These are phyloP conservation scores for Malassezia pachydermatis DNA, from an alignment of 1,284 basidiomycete species.

Conservation along the genomic window DNA sequence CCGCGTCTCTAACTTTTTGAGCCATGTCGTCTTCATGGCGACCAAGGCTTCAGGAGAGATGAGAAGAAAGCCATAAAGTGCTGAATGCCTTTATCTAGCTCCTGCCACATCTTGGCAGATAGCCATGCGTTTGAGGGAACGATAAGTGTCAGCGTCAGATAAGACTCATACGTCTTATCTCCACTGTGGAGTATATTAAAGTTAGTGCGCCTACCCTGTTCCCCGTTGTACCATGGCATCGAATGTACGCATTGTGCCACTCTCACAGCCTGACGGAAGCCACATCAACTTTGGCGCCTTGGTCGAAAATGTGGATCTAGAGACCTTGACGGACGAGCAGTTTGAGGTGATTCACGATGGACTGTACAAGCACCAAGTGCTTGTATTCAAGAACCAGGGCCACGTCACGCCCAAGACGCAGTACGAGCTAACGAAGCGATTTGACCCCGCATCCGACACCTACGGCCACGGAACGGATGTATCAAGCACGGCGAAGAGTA, in stretches of 20 bases:
- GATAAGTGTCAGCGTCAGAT: no score
- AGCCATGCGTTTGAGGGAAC: no score
- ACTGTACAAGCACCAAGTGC: slow-evolving; percentile 10
- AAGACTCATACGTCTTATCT: no score
- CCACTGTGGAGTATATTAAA: no score
- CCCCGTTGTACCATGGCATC: no score
- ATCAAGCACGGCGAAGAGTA: slow-evolving; percentile 9
- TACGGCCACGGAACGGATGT: slow-evolving; percentile 12
- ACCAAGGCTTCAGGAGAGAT: no score
- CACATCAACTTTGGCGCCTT: slow-evolving; percentile 1
- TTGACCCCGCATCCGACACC: slow-evolving; percentile 4
- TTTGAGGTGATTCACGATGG: slow-evolving; percentile 7
- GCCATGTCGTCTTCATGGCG: no score
- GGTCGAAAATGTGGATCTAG: not conserved
- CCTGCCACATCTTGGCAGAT: no score
- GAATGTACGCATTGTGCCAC: not conserved
- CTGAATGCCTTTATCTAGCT: no score
- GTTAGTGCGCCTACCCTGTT: no score
- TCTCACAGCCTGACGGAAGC: not conserved
- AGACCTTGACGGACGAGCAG: slow-evolving; percentile 1
- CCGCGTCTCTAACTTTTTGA: not conserved
- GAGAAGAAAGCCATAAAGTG: no score
- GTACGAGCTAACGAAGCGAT: slow-evolving; percentile 4
- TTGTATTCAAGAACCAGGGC: slow-evolving; percentile 5
- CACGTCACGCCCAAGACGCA: slow-evolving; percentile 12